Evolutionary conservation across 768 basidiomycete species (phyloP).

Genomic region (Mycena metata): DNA sequence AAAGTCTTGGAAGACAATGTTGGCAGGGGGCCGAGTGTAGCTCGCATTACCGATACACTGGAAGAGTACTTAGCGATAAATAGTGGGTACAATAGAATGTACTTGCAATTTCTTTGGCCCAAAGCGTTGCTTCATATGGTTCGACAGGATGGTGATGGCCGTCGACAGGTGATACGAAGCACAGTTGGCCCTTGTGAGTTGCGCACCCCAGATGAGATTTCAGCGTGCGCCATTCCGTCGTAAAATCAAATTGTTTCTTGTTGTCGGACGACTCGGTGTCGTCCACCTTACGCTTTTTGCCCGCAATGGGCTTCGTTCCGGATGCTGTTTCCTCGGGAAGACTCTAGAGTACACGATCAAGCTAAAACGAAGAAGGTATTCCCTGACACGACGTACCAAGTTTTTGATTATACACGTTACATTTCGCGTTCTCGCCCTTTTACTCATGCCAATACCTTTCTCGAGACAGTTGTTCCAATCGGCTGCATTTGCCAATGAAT

Average conservation of each 20-base stretch:
- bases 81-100: no score
- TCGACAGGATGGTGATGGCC: constrained; percentile 10
- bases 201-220: constrained; percentile 1
- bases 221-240: constrained; percentile 10
- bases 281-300: constrained; percentile 17
- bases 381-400: constrained; percentile 20
- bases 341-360: neutral
- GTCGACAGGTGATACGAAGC: neutral
- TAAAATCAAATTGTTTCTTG: neutral
- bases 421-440: constrained; percentile 1
- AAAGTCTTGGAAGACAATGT: constrained; percentile 10
- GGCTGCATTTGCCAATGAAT: constrained; percentile 6
- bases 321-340: constrained; percentile 10
- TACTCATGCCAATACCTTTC: neutral
- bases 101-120: constrained; percentile 25
- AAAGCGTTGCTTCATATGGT: neutral
- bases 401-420: constrained; percentile 15
- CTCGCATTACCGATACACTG: neutral
- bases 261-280: neutral
- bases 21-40: neutral
- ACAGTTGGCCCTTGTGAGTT: neutral
- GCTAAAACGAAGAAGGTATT: no score
- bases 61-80: no score
- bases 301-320: neutral
- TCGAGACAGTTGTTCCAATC: constrained; percentile 7